phyloP scores from a whole-genome alignment of 163 green algal species.

The Scenedesmus sp. region DNA sequence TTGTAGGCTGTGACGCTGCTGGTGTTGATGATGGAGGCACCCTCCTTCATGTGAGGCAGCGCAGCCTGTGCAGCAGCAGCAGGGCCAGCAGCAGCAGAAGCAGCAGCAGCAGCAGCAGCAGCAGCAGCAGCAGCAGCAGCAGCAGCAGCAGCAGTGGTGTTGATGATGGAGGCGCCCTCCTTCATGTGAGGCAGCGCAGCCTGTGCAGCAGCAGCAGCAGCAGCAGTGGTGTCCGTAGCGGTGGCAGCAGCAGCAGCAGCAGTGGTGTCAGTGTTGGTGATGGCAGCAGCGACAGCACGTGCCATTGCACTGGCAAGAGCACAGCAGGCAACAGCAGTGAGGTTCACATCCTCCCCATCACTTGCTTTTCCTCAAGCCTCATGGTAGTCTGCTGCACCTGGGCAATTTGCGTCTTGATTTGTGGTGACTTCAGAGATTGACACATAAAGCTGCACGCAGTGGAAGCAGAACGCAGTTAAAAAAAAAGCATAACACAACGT shows the following conservation, averaged over 20 bases:
- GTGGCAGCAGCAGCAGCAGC: background rate
- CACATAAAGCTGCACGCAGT: too few species aligned
- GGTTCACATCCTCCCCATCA: too few species aligned
- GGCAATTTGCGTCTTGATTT: background rate
- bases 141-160: conserved; percentile 38
- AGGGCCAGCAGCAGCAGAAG: background rate
- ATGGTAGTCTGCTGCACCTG: too few species aligned
- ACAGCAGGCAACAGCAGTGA: too few species aligned
- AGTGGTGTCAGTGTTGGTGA: too few species aligned
- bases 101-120: background rate
- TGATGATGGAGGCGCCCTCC: conserved; percentile 65
- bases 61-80: conserved; percentile 35
- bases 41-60: conserved; percentile 57
- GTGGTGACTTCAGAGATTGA: too few species aligned
- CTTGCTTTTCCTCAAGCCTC: too few species aligned
- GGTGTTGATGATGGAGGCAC: conserved; percentile 67
- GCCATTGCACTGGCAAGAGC: too few species aligned
- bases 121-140: background rate
- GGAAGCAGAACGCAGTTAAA: too few species aligned
- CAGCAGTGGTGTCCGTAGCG: background rate
- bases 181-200: conserved; percentile 55
- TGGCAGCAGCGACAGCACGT: too few species aligned
- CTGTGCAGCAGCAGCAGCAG: background rate
- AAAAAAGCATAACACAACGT: too few species aligned
- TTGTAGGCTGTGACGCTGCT: conserved; percentile 58